Evolutionary conservation across 495 filamentous ascomycete species (phyloP).

Genomic region (Aspergillus leporis): DNA sequence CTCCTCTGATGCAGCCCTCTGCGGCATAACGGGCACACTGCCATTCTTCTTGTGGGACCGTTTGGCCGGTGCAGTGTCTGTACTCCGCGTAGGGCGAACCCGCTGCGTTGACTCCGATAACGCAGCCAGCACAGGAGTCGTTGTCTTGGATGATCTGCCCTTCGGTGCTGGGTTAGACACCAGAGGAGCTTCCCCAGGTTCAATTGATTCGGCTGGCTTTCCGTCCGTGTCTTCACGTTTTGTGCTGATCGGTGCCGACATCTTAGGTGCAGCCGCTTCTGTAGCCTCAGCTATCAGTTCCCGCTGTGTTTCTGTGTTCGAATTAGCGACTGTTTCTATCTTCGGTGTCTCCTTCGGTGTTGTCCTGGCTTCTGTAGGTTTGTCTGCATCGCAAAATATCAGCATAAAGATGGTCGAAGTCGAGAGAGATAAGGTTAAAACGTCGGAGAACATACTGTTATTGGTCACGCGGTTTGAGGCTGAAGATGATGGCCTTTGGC

Average conservation of each 20-base stretch:
- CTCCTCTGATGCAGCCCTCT: conserved; percentile 44
- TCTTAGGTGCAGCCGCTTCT: conserved; percentile 39
- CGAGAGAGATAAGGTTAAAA: background rate
- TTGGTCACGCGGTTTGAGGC: conserved; percentile 50
- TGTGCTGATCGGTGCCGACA: conserved; percentile 24
- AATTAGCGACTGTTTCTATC: conserved; percentile 21
- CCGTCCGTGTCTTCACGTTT: conserved; percentile 37
- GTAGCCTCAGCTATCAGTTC: conserved; percentile 26
- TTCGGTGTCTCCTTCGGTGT: conserved; percentile 35
- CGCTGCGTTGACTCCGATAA: conserved; percentile 40
- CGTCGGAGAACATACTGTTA: conserved; percentile 26
- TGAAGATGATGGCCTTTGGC: conserved; percentile 60
- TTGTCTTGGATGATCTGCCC: conserved; percentile 59
- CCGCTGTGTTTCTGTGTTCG: conserved; percentile 28
- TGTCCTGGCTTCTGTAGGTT: conserved; percentile 37
- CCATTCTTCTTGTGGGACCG: conserved; percentile 67
- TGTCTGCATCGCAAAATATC: conserved; percentile 25
- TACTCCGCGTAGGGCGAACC: conserved; percentile 43
- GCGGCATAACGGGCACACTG: conserved; percentile 34
- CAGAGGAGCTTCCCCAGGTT: conserved; percentile 22
- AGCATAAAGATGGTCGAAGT: conserved; percentile 8
- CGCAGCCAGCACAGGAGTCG: conserved; percentile 46
- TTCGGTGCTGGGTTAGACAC: conserved; percentile 23
- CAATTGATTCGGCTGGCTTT: conserved; percentile 31
- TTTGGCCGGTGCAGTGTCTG: conserved; percentile 49